Conservation (phyloP, 495 filamentous ascomycete genomes). For the Lophiostoma macrostomum region DNA sequence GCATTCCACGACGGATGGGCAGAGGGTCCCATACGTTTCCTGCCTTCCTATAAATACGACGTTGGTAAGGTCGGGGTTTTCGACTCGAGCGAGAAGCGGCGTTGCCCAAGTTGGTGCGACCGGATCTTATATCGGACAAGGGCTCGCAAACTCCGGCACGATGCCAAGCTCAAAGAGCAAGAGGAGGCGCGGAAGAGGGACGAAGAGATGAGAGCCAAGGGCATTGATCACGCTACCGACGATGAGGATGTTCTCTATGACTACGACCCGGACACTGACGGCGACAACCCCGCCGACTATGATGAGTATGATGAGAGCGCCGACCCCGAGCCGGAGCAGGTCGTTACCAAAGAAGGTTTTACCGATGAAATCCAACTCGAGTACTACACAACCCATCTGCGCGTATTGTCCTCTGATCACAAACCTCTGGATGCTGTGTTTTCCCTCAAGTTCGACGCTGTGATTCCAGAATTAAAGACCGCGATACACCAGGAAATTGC, state of each 20-base stretch:
- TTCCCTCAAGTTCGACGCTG: slow-evolving; percentile 75
- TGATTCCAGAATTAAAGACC: slow-evolving; percentile 76
- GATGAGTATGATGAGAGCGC: slow-evolving; percentile 61
- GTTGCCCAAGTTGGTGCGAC: slow-evolving; percentile 96
- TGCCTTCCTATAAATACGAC: slow-evolving; percentile 98
- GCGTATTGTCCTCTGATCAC: slow-evolving; percentile 88
- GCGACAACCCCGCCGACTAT: slow-evolving; percentile 40
- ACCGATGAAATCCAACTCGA: slow-evolving; percentile 66
- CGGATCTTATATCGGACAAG: slow-evolving; percentile 85
- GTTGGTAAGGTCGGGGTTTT: slow-evolving; percentile 89
- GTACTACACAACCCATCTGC: slow-evolving; percentile 82
- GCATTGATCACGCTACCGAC: slow-evolving; percentile 64
- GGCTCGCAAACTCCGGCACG: slow-evolving; percentile 65
- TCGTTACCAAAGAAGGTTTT: slow-evolving; percentile 54
- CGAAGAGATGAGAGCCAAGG: slow-evolving; percentile 77
- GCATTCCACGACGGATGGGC: slow-evolving; percentile 88
- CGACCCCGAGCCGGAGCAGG: slow-evolving; percentile 45
- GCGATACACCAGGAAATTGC: slow-evolving; percentile 84
- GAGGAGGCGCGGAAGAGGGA: slow-evolving; percentile 68
- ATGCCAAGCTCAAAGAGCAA: slow-evolving; percentile 62
- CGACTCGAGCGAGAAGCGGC: slow-evolving; percentile 89
- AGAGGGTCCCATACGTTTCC: slow-evolving; percentile 82
- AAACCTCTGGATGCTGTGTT: slow-evolving; percentile 86
- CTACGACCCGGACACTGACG: slow-evolving; percentile 80
- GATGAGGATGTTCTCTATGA: slow-evolving; percentile 88